Evolutionary conservation across 768 basidiomycete species (phyloP).

Genomic region (Botryobasidium botryosum): DNA sequence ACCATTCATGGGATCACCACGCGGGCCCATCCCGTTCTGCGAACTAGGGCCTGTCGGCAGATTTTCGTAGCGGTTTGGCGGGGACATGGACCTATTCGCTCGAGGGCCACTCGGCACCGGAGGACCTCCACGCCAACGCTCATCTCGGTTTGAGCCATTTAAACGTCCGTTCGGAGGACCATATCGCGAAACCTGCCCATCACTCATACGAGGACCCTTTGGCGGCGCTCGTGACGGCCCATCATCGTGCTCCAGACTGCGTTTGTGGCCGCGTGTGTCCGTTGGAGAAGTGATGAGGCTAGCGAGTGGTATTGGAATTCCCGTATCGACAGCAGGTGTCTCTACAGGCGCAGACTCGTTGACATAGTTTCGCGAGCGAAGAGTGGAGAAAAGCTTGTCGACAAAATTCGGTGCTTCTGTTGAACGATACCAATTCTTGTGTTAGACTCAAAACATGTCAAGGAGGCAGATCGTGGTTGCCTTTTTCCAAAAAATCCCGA

Average conservation of each 20-base stretch:
- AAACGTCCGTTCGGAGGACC: not conserved
- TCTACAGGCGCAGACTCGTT: conserved; percentile 31
- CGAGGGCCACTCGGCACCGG: conserved; percentile 22
- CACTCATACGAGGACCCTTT: conserved; percentile 57
- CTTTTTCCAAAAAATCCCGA: conserved; percentile 86
- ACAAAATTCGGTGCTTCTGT: conserved; percentile 58
- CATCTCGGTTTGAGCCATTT: conserved; percentile 7
- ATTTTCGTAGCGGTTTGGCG: conserved; percentile 10
- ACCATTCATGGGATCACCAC: conserved; percentile 13
- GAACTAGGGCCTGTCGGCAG: not conserved
- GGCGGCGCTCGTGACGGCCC: conserved; percentile 25
- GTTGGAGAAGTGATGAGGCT: conserved; percentile 34
- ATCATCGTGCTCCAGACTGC: conserved; percentile 45
- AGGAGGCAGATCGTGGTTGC: conserved; percentile 22
- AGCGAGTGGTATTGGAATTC: conserved; percentile 71
- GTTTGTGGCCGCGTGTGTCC: conserved; percentile 41
- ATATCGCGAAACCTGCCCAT: conserved; percentile 52
- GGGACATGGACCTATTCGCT: conserved; percentile 15
- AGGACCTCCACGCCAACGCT: conserved; percentile 27
- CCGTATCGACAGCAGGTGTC: conserved; percentile 17
- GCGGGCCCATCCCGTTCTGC: conserved; percentile 15
- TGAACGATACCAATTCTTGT: conserved; percentile 9
- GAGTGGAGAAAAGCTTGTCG: conserved; percentile 67
- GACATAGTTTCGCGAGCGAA: conserved; percentile 72
- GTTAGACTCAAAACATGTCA: conserved; percentile 11